These are phyloP conservation scores for Colletotrichum theobromicola DNA, from an alignment of 2,329 filamentous ascomycete species.

Conservation along the genomic window DNA sequence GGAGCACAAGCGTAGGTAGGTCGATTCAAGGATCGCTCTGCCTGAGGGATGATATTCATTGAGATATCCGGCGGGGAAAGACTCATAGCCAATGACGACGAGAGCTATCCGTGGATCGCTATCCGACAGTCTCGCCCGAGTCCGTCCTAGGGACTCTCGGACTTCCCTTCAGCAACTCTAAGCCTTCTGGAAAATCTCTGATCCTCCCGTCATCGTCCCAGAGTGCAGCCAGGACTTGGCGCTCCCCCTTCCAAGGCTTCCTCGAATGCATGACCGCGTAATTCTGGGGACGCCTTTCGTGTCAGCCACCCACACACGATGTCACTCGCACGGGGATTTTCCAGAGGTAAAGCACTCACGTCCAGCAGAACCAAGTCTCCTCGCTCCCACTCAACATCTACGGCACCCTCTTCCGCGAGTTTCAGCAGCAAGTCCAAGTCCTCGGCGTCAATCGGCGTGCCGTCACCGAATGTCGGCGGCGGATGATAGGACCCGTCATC, in stretches of 20 bases:
- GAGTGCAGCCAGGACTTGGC: constrained; percentile 34
- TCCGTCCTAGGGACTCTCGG: constrained; percentile 7
- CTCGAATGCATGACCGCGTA: constrained; percentile 38
- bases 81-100: background rate
- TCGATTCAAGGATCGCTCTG: background rate
- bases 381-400: constrained; percentile 31
- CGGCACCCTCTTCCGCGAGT: constrained; percentile 29
- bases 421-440: constrained; percentile 33
- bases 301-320: constrained; percentile 3
- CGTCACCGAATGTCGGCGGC: constrained; percentile 34
- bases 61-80: background rate
- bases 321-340: background rate
- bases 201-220: constrained; percentile 33
- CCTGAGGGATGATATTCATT: background rate
- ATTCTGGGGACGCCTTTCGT: constrained; percentile 26
- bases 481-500: constrained; percentile 39
- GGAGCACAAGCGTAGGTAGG: background rate
- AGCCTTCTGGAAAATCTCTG: constrained; percentile 29
- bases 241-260: constrained; percentile 32
- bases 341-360: constrained; percentile 22
- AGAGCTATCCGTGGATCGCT: background rate
- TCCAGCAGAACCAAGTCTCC: constrained; percentile 35
- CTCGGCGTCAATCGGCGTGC: constrained; percentile 29
- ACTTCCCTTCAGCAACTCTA: constrained; percentile 19
- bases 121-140: background rate